Evolutionary conservation across 2,329 filamentous ascomycete genomes (phyloP).

Genomic region (Lecanosticta acicola): DNA sequence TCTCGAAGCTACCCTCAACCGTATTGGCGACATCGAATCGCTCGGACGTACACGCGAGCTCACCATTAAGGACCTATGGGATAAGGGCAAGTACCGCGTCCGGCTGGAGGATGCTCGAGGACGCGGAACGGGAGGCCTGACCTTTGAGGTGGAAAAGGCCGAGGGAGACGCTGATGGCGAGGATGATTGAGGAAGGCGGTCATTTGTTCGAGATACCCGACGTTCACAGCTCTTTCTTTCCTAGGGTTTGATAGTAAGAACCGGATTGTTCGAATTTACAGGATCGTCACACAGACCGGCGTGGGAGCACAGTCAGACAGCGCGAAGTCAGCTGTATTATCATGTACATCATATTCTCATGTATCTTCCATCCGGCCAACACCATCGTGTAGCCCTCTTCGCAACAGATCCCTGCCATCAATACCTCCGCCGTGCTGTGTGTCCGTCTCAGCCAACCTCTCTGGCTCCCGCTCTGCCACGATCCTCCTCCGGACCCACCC

Average conservation of each 20-base stretch:
- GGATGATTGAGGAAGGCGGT: neutral
- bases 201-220: neutral
- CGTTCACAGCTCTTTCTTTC: too few species aligned
- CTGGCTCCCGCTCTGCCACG: neutral
- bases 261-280: too few species aligned
- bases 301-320: too few species aligned
- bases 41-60: conserved; percentile 89
- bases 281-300: too few species aligned
- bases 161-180: conserved; percentile 19
- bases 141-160: conserved; percentile 40
- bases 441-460: neutral
- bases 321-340: too few species aligned
- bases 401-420: neutral
- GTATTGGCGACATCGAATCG: conserved; percentile 89
- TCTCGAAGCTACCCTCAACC: conserved; percentile 72
- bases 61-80: conserved; percentile 88
- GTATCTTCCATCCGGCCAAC: neutral
- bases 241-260: too few species aligned
- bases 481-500: neutral
- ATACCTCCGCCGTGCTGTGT: neutral
- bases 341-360: too few species aligned
- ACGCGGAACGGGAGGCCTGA: conserved; percentile 42
- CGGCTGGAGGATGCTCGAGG: conserved; percentile 45
- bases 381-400: neutral
- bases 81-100: conserved; percentile 74